A percentile compares a stretch with the other conserved stretches of the same genome.
phyloP scores from a whole-genome alignment of 2,329 filamentous ascomycete species.

The Talaromyces atroroseus region DNA sequence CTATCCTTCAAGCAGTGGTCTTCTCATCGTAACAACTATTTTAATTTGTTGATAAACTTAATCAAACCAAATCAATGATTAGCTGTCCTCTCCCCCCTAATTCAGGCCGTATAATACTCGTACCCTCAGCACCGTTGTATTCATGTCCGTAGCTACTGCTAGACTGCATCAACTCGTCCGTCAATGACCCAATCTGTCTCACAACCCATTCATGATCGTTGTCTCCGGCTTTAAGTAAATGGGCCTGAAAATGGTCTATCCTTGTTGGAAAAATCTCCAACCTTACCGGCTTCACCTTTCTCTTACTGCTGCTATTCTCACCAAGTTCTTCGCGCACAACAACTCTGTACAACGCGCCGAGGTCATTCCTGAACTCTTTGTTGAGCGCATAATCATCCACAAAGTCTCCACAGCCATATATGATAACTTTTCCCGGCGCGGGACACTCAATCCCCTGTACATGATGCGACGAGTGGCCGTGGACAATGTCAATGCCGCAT shows the following conservation, averaged over 20 bases:
- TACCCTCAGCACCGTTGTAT: background rate
- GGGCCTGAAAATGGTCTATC: conserved; percentile 29
- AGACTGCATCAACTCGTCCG: conserved; percentile 23
- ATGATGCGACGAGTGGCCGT: conserved; percentile 40
- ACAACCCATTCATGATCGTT: conserved; percentile 29
- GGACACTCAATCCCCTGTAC: conserved; percentile 38
- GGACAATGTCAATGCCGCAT: conserved; percentile 38
- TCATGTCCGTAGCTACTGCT: background rate
- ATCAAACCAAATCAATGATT: conserved; percentile 20
- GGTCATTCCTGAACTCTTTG: conserved; percentile 32
- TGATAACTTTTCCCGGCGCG: conserved; percentile 27
- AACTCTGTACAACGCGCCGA: conserved; percentile 37
- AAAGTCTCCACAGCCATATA: conserved; percentile 41
- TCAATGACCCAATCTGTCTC: conserved; percentile 24
- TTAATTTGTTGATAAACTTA: no score
- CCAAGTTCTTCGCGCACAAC: conserved; percentile 18
- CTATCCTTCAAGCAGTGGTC: background rate
- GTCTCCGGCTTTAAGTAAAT: conserved; percentile 24
- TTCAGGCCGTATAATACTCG: conserved; percentile 17
- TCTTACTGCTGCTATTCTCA: background rate
- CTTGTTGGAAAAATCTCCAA: conserved; percentile 35
- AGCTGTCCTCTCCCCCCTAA: conserved; percentile 28
- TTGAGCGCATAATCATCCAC: conserved; percentile 39
- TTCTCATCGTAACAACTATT: no score
- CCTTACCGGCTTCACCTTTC: conserved; percentile 19